phyloP scores from a whole-genome alignment of 2,329 filamentous ascomycete species.

The Neoscytalidium dimidiatum region DNA sequence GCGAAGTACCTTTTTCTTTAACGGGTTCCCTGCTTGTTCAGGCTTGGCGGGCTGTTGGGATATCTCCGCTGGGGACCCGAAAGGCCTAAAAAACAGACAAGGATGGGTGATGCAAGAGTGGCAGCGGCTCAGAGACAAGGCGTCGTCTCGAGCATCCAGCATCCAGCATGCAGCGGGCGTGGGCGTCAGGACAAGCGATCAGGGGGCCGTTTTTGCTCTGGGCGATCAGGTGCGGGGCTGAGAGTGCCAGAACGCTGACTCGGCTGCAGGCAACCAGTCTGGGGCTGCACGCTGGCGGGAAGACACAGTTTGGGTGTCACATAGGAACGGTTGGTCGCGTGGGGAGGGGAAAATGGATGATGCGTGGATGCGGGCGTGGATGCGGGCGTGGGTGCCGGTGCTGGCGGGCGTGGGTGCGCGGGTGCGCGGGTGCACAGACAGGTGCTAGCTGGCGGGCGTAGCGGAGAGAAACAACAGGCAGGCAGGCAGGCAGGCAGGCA shows the following conservation, averaged over 20 bases:
- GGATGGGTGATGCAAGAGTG: neutral
- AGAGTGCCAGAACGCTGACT: neutral
- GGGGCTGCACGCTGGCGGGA: neutral
- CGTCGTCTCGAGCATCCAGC: too few species aligned
- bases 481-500: too few species aligned
- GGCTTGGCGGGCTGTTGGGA: neutral
- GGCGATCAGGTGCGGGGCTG: neutral
- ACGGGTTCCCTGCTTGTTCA: too few species aligned
- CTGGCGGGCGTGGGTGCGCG: too few species aligned
- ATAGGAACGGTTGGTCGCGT: neutral
- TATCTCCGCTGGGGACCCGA: neutral
- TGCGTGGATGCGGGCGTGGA: neutral
- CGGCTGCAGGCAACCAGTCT: neutral
- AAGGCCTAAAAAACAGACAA: neutral
- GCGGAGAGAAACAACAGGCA: too few species aligned
- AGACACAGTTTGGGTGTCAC: neutral
- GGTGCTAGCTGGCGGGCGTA: too few species aligned
- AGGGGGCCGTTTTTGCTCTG: neutral
- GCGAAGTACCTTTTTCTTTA: too few species aligned
- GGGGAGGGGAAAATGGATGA: neutral
- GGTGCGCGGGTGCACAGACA: too few species aligned
- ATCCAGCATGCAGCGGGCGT: neutral
- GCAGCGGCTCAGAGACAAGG: neutral
- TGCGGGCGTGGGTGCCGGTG: too few species aligned
- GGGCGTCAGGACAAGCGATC: neutral